Evolutionary conservation across 352 stramenopile species (phyloP).

Genomic region (Globisporangium solare): DNA sequence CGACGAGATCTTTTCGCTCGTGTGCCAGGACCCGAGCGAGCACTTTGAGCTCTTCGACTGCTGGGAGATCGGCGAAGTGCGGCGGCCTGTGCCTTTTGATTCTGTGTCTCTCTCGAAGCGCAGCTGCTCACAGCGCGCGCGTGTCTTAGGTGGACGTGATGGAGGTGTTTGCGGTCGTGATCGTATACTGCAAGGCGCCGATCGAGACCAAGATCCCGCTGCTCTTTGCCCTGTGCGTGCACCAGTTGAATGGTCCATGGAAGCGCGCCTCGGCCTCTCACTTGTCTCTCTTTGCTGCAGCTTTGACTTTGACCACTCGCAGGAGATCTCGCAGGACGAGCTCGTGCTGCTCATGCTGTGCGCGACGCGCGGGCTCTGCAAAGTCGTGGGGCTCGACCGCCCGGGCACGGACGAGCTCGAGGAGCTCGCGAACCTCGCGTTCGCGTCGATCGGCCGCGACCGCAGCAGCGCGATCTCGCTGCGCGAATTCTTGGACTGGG

Average conservation of each 20-base stretch:
- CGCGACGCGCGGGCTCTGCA: slow-evolving; percentile 65
- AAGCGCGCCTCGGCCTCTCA: too few relatives aligned
- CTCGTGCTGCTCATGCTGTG: slow-evolving; percentile 72
- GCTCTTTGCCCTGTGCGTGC: slow-evolving; percentile 55
- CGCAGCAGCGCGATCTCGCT: slow-evolving; percentile 56
- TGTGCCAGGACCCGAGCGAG: slow-evolving; percentile 59
- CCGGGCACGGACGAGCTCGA: slow-evolving; percentile 51
- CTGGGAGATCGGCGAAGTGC: slow-evolving; percentile 52
- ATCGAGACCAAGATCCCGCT: slow-evolving; percentile 68
- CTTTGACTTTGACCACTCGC: slow-evolving; percentile 77
- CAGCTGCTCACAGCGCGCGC: too few relatives aligned
- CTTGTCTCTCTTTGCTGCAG: slow-evolving; percentile 10
- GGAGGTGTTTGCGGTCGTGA: slow-evolving; percentile 71
- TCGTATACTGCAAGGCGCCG: slow-evolving; percentile 61
- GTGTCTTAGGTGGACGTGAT: slow-evolving; percentile 52
- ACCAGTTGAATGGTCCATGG: not conserved
- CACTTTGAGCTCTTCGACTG: slow-evolving; percentile 71
- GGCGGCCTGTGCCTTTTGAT: not conserved
- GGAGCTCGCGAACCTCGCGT: slow-evolving; percentile 38
- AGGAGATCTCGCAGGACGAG: slow-evolving; percentile 59
- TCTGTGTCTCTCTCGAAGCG: not conserved
- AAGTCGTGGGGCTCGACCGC: slow-evolving; percentile 52
- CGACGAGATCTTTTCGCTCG: slow-evolving; percentile 73
- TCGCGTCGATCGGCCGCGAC: slow-evolving; percentile 52
- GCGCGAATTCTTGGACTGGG: slow-evolving; percentile 54